phyloP scores from a whole-genome alignment of 2,329 filamentous ascomycete genomes.

The Aspergillus brasiliensis region DNA sequence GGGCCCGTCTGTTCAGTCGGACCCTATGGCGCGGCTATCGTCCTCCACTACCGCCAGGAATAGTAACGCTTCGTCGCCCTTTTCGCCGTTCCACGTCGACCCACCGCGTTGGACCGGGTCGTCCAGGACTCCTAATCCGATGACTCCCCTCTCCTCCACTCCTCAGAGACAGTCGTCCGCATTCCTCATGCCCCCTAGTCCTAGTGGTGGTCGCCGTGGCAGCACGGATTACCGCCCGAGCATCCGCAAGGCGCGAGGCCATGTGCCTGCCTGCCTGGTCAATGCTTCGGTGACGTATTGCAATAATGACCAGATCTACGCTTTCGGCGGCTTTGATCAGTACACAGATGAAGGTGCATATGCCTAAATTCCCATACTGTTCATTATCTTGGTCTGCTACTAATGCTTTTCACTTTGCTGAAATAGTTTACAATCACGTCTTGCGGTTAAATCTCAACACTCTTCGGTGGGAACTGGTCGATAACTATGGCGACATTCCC shows the following conservation, averaged over 20 bases:
- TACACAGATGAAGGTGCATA: conserved; percentile 83
- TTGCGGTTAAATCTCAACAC: conserved; percentile 82
- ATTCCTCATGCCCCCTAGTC: conserved; percentile 88
- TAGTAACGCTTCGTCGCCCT: conserved; percentile 16
- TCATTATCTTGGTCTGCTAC: conserved; percentile 4
- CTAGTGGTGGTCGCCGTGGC: conserved; percentile 64
- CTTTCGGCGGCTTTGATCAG: conserved; percentile 97
- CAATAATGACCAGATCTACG: conserved; percentile 95
- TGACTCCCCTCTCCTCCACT: conserved; percentile 44
- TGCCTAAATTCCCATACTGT: neutral
- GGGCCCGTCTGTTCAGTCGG: neutral
- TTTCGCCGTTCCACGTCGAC: conserved; percentile 35
- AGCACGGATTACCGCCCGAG: conserved; percentile 78
- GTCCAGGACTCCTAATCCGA: conserved; percentile 30
- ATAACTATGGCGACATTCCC: conserved; percentile 98
- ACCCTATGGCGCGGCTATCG: conserved; percentile 12
- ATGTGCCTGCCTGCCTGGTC: conserved; percentile 88
- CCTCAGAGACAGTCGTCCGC: conserved; percentile 62
- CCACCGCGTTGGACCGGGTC: conserved; percentile 37
- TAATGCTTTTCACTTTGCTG: conserved; percentile 6
- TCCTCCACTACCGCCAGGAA: conserved; percentile 9
- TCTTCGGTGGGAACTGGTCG: conserved; percentile 91
- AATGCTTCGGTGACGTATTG: conserved; percentile 99
- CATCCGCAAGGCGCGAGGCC: conserved; percentile 75
- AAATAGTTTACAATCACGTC: conserved; percentile 89